Evolutionary conservation across 2,329 filamentous ascomycete species (phyloP), one percentile per base, ranked within the genome.

Genomic region (Hirsutella minnesotensis): DNA sequence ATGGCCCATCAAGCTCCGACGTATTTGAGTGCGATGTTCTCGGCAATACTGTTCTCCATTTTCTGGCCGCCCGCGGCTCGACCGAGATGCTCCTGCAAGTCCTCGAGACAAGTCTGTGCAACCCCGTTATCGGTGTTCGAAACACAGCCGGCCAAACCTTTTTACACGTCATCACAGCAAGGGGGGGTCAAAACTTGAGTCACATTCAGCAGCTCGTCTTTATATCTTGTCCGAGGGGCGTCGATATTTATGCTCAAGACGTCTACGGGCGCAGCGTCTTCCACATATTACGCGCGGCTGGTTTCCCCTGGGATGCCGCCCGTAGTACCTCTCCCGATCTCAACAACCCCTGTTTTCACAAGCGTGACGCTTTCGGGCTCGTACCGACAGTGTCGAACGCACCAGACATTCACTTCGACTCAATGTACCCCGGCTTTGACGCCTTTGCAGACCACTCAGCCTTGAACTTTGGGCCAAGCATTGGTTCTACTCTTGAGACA

Each of bases 261-360:
- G 53, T 63, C 31, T 77, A 73, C 47, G 73, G 73, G 1, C 70
- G 74, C 33, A 75, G 63, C 5, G 63, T 72, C 37, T 72, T 74
- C 24, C 74, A 78, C 49, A 54, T 66, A 3, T 55, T 71, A 0
- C 43, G 22, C 12, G 10, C 30, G n/a, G 39, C 35, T 15, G 18
- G 27, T 9, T 51, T 53, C 55, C 36, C 43, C 44, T 3, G 55
- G 55, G 37, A 55, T 53, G 13, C 58, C 57, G 21, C 54, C 1
- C 54, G 58, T 3, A 50, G 53, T n/a, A 46, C 68, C 3, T 51
- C 68, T 10, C 57, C 57, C 7, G 47, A 53, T 2, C 65, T 64
- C 40, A 52, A 64, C 20, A 46, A 53, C 0, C 40, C 53, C 0
- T 47, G 51, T 1, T 57, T 63, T 20, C 59, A 59, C 9, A 63